Evolutionary conservation across 2,329 filamentous ascomycete species (phyloP).

Genomic region (Sarocladium oryzae): DNA sequence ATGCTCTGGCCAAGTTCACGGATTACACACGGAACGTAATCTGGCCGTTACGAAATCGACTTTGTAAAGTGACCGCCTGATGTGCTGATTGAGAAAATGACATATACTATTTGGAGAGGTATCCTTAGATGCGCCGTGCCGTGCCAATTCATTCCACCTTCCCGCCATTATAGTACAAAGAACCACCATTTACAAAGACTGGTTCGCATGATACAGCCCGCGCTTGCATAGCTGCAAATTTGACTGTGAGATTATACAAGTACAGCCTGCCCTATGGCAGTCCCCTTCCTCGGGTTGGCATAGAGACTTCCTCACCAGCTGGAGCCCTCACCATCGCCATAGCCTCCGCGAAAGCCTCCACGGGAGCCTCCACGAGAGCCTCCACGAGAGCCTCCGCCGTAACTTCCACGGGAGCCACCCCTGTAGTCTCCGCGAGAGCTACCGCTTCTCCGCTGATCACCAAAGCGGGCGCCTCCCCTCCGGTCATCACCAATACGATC

Average conservation of each 20-base stretch:
- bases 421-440: constrained; percentile 9
- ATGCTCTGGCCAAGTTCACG: no score
- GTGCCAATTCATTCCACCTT: not conserved
- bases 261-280: not conserved
- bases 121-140: constrained; percentile 5
- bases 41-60: no score
- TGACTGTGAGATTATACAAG: not conserved
- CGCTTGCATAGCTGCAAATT: no score
- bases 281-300: not conserved
- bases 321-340: constrained; percentile 2
- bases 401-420: constrained; percentile 2
- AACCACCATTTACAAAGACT: not conserved
- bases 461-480: not conserved
- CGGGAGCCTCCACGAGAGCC: not conserved
- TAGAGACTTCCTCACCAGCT: not conserved
- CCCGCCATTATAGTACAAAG: constrained; percentile 6
- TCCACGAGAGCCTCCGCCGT: not conserved
- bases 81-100: not conserved
- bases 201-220: not conserved
- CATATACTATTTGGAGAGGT: not conserved
- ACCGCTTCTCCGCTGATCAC: not conserved
- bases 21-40: no score
- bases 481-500: constrained; percentile 10
- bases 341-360: constrained; percentile 8
- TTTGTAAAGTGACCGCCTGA: not conserved